These are phyloP conservation scores for Pleomassaria siparia DNA, from an alignment of 2,329 filamentous ascomycete genomes.

Conservation along the genomic window DNA sequence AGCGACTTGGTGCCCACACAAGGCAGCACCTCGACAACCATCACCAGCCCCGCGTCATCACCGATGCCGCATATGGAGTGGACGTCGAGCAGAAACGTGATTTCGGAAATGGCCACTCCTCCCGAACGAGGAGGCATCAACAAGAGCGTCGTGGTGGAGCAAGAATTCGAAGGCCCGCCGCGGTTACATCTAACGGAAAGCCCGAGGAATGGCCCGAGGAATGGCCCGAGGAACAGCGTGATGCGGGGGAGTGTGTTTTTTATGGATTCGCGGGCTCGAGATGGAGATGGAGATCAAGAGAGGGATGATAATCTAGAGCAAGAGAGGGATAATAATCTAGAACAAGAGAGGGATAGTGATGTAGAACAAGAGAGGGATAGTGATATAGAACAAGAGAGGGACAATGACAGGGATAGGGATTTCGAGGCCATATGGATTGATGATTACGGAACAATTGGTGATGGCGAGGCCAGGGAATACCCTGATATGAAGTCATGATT, in stretches of 20 bases:
- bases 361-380: no score
- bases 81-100: background rate
- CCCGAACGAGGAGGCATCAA: background rate
- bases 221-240: background rate
- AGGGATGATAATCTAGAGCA: no score
- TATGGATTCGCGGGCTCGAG: no score
- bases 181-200: background rate
- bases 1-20: constrained; percentile 9
- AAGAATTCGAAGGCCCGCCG: background rate
- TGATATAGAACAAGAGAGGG: no score
- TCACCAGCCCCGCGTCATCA: constrained; percentile 3
- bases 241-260: background rate
- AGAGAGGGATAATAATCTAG: no score
- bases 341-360: no score
- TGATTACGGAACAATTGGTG: no score
- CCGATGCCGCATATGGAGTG: background rate
- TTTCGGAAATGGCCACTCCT: background rate
- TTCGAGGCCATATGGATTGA: no score
- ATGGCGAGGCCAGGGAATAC: no score
- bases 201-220: background rate
- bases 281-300: no score
- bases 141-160: background rate
- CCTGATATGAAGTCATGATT: background rate
- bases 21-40: constrained; percentile 9
- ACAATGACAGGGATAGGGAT: no score